Evolutionary conservation across 2,329 filamentous ascomycete genomes (phyloP).

Genomic region (Alternaria solani): DNA sequence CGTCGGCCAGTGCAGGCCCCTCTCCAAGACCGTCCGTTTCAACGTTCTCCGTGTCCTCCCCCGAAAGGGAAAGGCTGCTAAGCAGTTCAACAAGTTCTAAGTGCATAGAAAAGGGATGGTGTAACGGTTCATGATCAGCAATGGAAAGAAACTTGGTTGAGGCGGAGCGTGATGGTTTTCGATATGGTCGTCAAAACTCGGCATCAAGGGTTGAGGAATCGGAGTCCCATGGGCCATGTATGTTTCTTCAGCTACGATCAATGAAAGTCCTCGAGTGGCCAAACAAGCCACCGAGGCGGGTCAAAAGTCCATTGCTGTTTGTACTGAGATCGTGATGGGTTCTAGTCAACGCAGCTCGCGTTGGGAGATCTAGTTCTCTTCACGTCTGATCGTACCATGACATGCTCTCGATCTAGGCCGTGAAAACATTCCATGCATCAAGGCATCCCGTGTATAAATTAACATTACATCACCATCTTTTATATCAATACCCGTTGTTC

Average conservation of each 20-base stretch:
- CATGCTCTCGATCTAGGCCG: not conserved
- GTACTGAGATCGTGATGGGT: conserved; percentile 9
- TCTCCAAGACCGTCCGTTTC: conserved; percentile 99
- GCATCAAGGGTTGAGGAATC: conserved; percentile 51
- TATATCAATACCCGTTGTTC: not conserved
- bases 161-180: conserved; percentile 45
- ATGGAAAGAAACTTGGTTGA: conserved; percentile 35
- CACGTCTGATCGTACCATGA: not conserved
- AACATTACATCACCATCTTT: not conserved
- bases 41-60: conserved; percentile 99
- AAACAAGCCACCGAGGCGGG: conserved; percentile 47
- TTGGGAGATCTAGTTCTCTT: not conserved
- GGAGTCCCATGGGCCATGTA: conserved; percentile 52
- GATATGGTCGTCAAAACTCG: conserved; percentile 47
- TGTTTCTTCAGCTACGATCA: conserved; percentile 53
- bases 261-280: conserved; percentile 50
- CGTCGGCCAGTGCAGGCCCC: conserved; percentile 98
- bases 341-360: conserved; percentile 2
- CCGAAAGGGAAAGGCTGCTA: conserved; percentile 95
- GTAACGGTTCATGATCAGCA: conserved; percentile 41
- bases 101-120: conserved; percentile 36
- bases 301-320: conserved; percentile 43
- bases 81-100: conserved; percentile 99
- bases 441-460: not conserved
- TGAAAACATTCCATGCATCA: not conserved